phyloP scores from a whole-genome alignment of 1,284 basidiomycete species.

The Mycena sp. region DNA sequence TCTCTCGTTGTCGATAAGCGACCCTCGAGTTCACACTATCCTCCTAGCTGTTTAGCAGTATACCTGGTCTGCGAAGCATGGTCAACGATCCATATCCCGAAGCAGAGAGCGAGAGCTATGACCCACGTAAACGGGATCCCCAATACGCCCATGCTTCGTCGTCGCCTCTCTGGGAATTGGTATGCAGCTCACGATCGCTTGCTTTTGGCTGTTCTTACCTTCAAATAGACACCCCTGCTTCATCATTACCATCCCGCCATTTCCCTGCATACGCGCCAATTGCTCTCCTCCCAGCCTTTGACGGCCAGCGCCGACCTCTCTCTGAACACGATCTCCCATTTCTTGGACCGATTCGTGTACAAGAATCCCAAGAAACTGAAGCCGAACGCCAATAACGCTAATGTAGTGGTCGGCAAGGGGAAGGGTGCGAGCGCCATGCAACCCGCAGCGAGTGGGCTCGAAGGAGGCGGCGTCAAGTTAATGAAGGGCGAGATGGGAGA shows the following conservation, averaged over 20 bases:
- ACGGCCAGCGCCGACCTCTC: conserved; percentile 90
- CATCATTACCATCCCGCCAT: conserved; percentile 94
- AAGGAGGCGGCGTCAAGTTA: conserved; percentile 76
- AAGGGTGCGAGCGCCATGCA: conserved; percentile 95
- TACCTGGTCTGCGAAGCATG: conserved; percentile 77
- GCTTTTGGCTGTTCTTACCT: not conserved
- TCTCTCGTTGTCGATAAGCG: conserved; percentile 5
- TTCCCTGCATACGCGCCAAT: conserved; percentile 85
- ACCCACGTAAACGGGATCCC: conserved; percentile 92
- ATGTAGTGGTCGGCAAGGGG: conserved; percentile 48
- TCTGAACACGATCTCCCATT: conserved; percentile 92
- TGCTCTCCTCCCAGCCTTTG: conserved; percentile 76
- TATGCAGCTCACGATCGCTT: conserved; percentile 46
- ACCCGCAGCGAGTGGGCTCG: conserved; percentile 77
- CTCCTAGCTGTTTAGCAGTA: conserved; percentile 76
- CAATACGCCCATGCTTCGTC: conserved; percentile 86
- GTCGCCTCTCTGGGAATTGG: conserved; percentile 91
- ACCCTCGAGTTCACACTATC: not conserved
- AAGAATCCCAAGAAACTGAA: conserved; percentile 91
- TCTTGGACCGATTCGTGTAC: conserved; percentile 91
- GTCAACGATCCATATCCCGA: conserved; percentile 54
- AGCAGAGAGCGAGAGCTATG: conserved; percentile 67
- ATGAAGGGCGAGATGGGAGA: conserved; percentile 71
- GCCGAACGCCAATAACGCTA: conserved; percentile 33
- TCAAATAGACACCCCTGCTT: conserved; percentile 74